A percentile compares a stretch with the other conserved stretches of the same genome.
These are phyloP conservation scores for Colletotrichum sublineola DNA, from an alignment of 2,329 filamentous ascomycete genomes.

Conservation along the genomic window DNA sequence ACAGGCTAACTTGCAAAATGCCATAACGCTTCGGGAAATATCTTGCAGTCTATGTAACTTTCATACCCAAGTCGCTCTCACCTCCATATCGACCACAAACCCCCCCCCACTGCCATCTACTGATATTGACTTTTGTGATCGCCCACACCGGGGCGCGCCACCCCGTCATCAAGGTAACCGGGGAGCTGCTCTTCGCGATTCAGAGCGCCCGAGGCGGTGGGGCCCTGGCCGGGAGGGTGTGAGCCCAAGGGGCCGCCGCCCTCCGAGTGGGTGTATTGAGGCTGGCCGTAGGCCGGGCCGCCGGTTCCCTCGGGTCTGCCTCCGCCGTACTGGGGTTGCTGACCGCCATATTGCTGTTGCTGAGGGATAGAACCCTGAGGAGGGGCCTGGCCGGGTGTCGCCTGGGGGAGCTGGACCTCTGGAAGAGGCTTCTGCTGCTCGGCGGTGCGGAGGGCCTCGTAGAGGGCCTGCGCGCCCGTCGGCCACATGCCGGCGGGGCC, in stretches of 20 bases:
- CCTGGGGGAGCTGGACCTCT: constrained; percentile 40
- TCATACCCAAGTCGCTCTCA: constrained; percentile 3
- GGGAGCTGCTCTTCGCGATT: constrained; percentile 36
- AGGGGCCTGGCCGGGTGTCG: constrained; percentile 28
- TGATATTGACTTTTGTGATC: constrained; percentile 41
- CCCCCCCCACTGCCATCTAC: constrained; percentile 2
- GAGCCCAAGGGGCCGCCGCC: constrained; percentile 45
- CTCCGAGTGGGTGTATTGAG: constrained; percentile 43
- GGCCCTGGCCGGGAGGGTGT: constrained; percentile 22
- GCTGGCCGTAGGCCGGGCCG: constrained; percentile 24
- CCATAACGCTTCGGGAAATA: constrained; percentile 25
- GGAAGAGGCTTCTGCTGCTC: constrained; percentile 47
- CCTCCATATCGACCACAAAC: not conserved
- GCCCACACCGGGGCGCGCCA: constrained; percentile 38
- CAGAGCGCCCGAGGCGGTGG: constrained; percentile 33
- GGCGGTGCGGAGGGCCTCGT: constrained; percentile 50
- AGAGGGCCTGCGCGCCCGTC: constrained; percentile 48
- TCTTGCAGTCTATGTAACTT: constrained; percentile 13
- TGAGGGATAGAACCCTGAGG: constrained; percentile 25
- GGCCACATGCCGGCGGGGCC: constrained; percentile 50
- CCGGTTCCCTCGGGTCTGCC: constrained; percentile 15
- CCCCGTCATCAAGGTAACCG: constrained; percentile 41
- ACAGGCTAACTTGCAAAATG: constrained; percentile 11
- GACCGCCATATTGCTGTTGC: constrained; percentile 2
- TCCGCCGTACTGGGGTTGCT: constrained; percentile 7